Percentiles rank a stretch among this genome's conserved stretches.
Conservation (phyloP, 2,329 filamentous ascomycete species). For the Penicillium hesseltinei region DNA sequence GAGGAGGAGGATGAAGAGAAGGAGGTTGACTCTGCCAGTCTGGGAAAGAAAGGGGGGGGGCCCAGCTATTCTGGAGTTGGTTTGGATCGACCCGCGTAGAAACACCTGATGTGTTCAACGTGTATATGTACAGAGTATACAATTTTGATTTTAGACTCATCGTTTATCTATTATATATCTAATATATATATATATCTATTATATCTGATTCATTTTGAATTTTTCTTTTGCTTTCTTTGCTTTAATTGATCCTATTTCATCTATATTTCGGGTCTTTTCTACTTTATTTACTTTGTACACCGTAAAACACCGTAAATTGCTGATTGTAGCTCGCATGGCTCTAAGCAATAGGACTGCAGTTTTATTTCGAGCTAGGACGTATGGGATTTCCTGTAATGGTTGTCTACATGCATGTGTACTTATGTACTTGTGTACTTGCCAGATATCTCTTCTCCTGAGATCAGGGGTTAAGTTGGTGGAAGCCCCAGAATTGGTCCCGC, state of each 20-base stretch:
- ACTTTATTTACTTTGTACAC: neutral
- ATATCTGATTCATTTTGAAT: neutral
- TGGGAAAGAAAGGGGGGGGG: slow-evolving; percentile 35
- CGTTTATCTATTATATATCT: too few species aligned
- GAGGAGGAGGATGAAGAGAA: slow-evolving; percentile 20
- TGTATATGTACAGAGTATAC: neutral
- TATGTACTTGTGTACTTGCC: slow-evolving; percentile 3
- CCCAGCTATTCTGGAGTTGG: slow-evolving; percentile 25
- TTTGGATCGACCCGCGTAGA: slow-evolving; percentile 21
- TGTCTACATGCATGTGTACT: neutral
- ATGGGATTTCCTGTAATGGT: neutral
- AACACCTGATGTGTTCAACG: slow-evolving; percentile 5
- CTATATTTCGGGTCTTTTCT: neutral
- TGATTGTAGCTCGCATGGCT: neutral
- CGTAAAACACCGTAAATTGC: neutral
- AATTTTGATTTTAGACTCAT: neutral
- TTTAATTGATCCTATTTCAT: neutral
- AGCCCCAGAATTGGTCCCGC: neutral
- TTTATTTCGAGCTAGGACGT: neutral
- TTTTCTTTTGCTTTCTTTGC: neutral
- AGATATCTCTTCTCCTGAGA: slow-evolving; percentile 13
- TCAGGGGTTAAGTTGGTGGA: slow-evolving; percentile 20
- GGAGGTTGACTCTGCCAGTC: slow-evolving; percentile 21
- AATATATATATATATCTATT: neutral
- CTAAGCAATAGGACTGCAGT: neutral